Percentiles rank a stretch among this genome's conserved stretches.
Evolutionary conservation across 768 basidiomycete genomes (phyloP).

Genomic region (Punctularia strigosozonata): DNA sequence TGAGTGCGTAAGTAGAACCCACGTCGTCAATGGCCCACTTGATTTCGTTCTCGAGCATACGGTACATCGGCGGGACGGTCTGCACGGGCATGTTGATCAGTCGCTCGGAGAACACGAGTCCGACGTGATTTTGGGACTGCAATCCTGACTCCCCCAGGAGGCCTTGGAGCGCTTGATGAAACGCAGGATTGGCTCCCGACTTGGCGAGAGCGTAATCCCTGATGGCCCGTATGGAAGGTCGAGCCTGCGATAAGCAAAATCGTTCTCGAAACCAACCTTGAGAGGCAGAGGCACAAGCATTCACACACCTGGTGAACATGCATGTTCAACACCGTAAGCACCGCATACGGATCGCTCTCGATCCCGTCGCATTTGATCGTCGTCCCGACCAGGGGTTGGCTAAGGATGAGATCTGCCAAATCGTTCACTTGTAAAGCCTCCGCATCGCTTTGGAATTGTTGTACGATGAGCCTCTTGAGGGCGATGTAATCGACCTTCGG

Average conservation of each 20-base stretch:
- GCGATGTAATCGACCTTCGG: conserved; percentile 78
- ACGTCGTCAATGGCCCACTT: conserved; percentile 58
- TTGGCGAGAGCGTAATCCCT: conserved; percentile 60
- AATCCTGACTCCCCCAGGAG: conserved; percentile 29
- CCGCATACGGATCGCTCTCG: conserved; percentile 84
- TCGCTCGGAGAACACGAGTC: conserved; percentile 78
- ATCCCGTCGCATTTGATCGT: conserved; percentile 88
- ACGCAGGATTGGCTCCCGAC: conserved; percentile 31
- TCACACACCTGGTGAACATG: conserved; percentile 51
- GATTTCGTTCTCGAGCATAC: conserved; percentile 80
- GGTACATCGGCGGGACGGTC: conserved; percentile 84
- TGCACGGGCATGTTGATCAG: conserved; percentile 95
- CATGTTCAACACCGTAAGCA: conserved; percentile 78
- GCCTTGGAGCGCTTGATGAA: conserved; percentile 41
- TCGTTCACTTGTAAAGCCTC: conserved; percentile 58
- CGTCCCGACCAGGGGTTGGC: conserved; percentile 68
- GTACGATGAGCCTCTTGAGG: conserved; percentile 57
- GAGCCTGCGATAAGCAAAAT: conserved; percentile 38
- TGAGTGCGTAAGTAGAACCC: conserved; percentile 13
- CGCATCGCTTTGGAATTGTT: conserved; percentile 68
- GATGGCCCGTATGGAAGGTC: conserved; percentile 60
- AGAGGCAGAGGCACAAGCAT: conserved; percentile 5
- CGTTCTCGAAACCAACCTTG: neutral
- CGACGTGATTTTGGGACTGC: conserved; percentile 44
- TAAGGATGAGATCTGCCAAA: conserved; percentile 69